Conservation (phyloP, 2,329 filamentous ascomycete species). For the Aspergillus sp. region DNA sequence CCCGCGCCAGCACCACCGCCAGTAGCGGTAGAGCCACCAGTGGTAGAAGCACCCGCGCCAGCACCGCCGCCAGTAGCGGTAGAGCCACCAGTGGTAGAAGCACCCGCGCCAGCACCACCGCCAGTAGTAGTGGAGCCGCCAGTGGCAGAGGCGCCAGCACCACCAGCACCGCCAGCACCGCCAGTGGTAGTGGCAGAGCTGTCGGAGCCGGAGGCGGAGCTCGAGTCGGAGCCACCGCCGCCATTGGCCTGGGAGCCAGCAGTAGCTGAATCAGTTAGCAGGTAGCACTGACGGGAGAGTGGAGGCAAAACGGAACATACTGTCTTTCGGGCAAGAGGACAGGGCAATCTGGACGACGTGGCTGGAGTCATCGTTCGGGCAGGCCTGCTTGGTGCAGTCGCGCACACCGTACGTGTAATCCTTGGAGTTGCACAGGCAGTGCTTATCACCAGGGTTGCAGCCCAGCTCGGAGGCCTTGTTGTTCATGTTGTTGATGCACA, state of each 20-base stretch:
- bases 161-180: neutral
- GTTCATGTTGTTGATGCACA: constrained; percentile 40
- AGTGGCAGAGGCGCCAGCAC: neutral
- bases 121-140: neutral
- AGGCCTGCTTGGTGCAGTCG: constrained; percentile 40
- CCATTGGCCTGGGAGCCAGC: constrained; percentile 5
- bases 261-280: constrained; percentile 1
- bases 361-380: constrained; percentile 30
- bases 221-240: constrained; percentile 4
- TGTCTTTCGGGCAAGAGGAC: constrained; percentile 24
- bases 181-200: constrained; percentile 2
- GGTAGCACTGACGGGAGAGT: neutral
- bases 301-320: constrained; percentile 9
- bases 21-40: neutral
- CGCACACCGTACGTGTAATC: constrained; percentile 40
- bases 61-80: no score
- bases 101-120: constrained; percentile 1
- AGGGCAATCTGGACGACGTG: constrained; percentile 26
- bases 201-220: constrained; percentile 8
- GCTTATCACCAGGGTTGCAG: constrained; percentile 29
- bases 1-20: neutral
- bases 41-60: constrained; percentile 2
- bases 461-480: constrained; percentile 31
- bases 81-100: neutral
- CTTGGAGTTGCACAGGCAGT: constrained; percentile 34